Evolutionary conservation across 768 basidiomycete genomes (phyloP), one percentile per base, ranked within the genome.

Genomic region (Kwoniella dendrophila): DNA sequence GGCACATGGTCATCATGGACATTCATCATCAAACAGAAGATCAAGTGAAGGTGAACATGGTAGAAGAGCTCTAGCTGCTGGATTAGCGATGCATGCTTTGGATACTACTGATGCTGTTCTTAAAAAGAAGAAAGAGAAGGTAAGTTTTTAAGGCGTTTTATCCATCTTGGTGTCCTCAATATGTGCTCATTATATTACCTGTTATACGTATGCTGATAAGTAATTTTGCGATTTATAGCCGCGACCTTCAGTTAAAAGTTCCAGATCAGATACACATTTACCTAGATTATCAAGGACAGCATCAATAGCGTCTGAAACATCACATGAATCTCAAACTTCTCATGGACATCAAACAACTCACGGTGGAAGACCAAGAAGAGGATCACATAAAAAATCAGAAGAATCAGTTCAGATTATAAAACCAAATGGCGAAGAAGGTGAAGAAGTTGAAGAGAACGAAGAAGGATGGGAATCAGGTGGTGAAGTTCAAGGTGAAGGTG

Each of bases 381-480:
- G 41, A 20, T 56, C 51, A n/a, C 41, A 56, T 11, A 62, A 62
- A 33, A 43, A 57, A 43, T 61, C 54, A 1, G 67, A 59, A 22
- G 62, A 66, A n/a, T 59, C 64, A 27, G 68, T 62, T 20, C 57
- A 56, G 55, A 47, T 64, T 22, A 52, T 67, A 3, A 34, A 47
- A 18, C 62, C 60, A 24, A 61, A 70, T 24, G 66, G 62, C 5
- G 24, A 63, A 54, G 60, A 43, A 27, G 43, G 40, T 5, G 49
- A 24, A 40, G 63, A 62, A n/a, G 50, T 38, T 8, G 68, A 53
- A 5, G 59, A 59, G 27, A 66, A 60, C 6, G 71, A 74, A 44
- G 74, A 70, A 59, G 72, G 66, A 30, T 69, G 69, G 65, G 75
- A 73, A 43, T 59, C 58, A 44, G 71, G 67, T n/a, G n/a, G n/a